Base-by-base conservation (phyloP, 345 rosid species). In the Populus pruinosa region DNA sequence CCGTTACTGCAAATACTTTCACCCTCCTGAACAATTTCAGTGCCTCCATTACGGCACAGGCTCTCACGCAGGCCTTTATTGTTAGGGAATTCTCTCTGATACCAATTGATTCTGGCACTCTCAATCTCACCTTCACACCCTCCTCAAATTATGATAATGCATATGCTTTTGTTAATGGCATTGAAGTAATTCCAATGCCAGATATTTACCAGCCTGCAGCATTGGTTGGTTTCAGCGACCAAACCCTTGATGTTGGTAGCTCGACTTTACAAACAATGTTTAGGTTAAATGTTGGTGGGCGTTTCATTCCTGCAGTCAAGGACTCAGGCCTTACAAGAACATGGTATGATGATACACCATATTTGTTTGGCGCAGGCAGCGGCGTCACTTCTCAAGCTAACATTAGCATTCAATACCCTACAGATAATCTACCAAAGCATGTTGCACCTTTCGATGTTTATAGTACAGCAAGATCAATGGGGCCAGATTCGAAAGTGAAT, bases 321-420 rank as follows among this genome's bases (percentile, higher is more conserved):
- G 84, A 82, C 29, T 82, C 84, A 4, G 81, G 81, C 20, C 75
- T 77, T n/a, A 59, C 78, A n/a, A 69, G 84, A 12, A 77, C 39
- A n/a, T 81, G 84, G 81, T 73, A 77, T 20, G 80, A 81, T 33
- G 84, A 81, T 64, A 38, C 75, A 12, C 84, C 84, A 6, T 81
- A 81, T 69, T 14, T 81, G 61, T 81, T 61, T 33, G 84, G 84
- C 14, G 78, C 78, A 1, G 78, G n/a, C 5, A 25, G 6, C 39
- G 84, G 81, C 27, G 9, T 77, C 11, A 69, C 84, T 18, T 27
- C n/a, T 16, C 55, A 18, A 8, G 75, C 78, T 49, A 73, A 73
- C 77, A 49, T 16, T 7, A 69, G 59, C 10, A 59, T 81, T 20
- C 59, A 73, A 21, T 81, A 77, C 65, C 81, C 83, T 18, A 43